phyloP scores from a whole-genome alignment of 768 basidiomycete species.

The Termitomyces sp. region DNA sequence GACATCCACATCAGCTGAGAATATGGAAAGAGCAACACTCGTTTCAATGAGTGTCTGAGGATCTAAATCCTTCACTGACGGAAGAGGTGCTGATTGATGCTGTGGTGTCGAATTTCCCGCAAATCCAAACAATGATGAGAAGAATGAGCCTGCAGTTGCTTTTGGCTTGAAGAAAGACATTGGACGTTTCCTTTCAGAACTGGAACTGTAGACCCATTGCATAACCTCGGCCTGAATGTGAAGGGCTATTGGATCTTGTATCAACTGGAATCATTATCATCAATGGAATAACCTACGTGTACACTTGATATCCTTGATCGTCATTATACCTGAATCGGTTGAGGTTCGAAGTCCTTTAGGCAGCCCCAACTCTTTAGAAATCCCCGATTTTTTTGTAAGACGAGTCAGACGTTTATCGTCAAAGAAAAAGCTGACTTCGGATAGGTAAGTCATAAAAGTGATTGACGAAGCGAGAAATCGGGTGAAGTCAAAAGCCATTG shows the following conservation, averaged over 20 bases:
- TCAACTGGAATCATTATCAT: slow-evolving; percentile 8
- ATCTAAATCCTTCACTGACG: slow-evolving; percentile 30
- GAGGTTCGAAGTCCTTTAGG: slow-evolving; percentile 54
- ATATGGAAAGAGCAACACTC: slow-evolving; percentile 60
- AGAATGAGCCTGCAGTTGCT: slow-evolving; percentile 39
- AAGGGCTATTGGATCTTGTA: slow-evolving; percentile 43
- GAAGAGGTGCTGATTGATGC: slow-evolving; percentile 30
- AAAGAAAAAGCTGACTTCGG: slow-evolving; percentile 76
- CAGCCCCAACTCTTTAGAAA: slow-evolving; percentile 46
- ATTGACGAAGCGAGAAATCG: slow-evolving; percentile 89
- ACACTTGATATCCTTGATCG: slow-evolving; percentile 56
- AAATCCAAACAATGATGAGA: slow-evolving; percentile 45
- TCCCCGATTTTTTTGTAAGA: slow-evolving; percentile 60
- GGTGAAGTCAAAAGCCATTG: slow-evolving; percentile 81
- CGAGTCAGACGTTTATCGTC: slow-evolving; percentile 72
- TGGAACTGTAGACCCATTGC: slow-evolving; percentile 69
- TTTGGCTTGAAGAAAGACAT: slow-evolving; percentile 30
- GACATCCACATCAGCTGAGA: slow-evolving; percentile 64
- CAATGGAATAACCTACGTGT: slow-evolving; percentile 44
- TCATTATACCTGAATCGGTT: slow-evolving; percentile 66
- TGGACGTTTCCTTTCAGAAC: slow-evolving; percentile 54
- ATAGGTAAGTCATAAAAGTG: slow-evolving; percentile 85
- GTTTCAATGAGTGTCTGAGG: slow-evolving; percentile 44
- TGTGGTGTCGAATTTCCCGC: slow-evolving; percentile 34
- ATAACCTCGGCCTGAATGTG: slow-evolving; percentile 82